Conservation (phyloP, 495 filamentous ascomycete species). For the Penicillium manginii region DNA sequence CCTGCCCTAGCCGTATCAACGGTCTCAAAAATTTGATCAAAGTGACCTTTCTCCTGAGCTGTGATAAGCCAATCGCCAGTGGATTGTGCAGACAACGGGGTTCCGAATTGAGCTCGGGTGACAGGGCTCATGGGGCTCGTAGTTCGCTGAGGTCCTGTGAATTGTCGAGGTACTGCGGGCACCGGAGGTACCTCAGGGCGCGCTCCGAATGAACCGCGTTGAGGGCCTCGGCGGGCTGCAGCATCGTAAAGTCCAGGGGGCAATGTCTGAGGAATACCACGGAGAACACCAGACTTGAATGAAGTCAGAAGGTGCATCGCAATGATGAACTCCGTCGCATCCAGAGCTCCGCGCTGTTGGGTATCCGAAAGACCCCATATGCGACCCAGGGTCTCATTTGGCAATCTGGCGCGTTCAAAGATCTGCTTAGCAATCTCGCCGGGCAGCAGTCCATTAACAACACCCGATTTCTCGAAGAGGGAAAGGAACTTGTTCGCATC, state of each 20-base stretch:
- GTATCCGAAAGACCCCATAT: constrained; percentile 96
- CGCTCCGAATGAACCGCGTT: constrained; percentile 51
- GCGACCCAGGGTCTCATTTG: constrained; percentile 85
- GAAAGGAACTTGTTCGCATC: constrained; percentile 85
- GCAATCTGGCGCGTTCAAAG: constrained; percentile 87
- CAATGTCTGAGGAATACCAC: constrained; percentile 77
- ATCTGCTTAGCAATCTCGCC: constrained; percentile 91
- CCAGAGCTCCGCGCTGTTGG: constrained; percentile 87
- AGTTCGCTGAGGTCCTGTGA: constrained; percentile 68
- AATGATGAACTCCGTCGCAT: constrained; percentile 91
- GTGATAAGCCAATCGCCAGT: constrained; percentile 85
- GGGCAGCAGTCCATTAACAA: constrained; percentile 78
- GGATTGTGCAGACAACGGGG: constrained; percentile 59
- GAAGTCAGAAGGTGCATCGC: constrained; percentile 97
- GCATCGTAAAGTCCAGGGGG: constrained; percentile 91
- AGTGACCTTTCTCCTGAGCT: constrained; percentile 80
- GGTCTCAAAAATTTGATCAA: constrained; percentile 80
- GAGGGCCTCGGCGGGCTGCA: constrained; percentile 69
- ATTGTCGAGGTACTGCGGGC: constrained; percentile 71
- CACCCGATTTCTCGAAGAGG: constrained; percentile 85
- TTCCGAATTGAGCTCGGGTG: constrained; percentile 55
- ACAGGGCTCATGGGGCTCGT: constrained; percentile 66
- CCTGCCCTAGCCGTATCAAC: constrained; percentile 80
- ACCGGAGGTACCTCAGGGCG: constrained; percentile 51
- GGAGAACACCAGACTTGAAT: constrained; percentile 79